A percentile compares a stretch with the other conserved stretches of the same genome.
Conservation (phyloP, 2,329 filamentous ascomycete species). For the Elsinoe perseae region DNA sequence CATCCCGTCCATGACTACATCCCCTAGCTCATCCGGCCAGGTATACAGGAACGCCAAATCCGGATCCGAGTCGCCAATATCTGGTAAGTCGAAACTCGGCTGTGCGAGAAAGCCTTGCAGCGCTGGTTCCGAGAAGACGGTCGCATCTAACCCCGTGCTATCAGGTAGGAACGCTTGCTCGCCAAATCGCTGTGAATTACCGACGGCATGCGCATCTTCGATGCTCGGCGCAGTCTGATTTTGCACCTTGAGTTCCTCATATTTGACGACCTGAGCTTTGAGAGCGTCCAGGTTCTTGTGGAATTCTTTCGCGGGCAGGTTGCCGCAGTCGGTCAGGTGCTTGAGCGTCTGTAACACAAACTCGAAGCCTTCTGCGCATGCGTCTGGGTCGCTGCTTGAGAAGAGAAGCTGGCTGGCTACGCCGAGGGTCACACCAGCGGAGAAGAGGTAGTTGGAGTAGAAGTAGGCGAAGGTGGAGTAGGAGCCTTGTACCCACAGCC, state of each 20-base stretch:
- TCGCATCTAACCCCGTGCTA: neutral
- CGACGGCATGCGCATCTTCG: no score
- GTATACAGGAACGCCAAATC: constrained; percentile 13
- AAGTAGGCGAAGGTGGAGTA: constrained; percentile 44
- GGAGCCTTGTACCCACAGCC: constrained; percentile 42
- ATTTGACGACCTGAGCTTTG: constrained; percentile 15
- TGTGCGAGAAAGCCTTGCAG: constrained; percentile 5
- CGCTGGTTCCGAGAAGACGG: constrained; percentile 1
- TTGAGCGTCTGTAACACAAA: constrained; percentile 34
- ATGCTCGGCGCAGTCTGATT: neutral
- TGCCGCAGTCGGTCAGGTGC: constrained; percentile 35
- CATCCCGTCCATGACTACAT: neutral
- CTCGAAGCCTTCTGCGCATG: constrained; percentile 33
- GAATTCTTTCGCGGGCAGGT: constrained; percentile 37
- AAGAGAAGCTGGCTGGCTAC: constrained; percentile 35
- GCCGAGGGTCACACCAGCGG: constrained; percentile 38
- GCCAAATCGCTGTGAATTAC: neutral
- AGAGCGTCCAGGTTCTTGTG: constrained; percentile 35
- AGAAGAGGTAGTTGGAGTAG: constrained; percentile 43
- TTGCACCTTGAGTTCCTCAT: neutral
- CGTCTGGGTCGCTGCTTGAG: constrained; percentile 29
- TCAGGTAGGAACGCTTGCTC: neutral
- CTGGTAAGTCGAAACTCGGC: neutral
- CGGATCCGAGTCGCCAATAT: neutral
- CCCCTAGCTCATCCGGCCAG: constrained; percentile 5